Percentiles rank a stretch among this genome's conserved stretches.
These are phyloP conservation scores for Verticillium longisporum DNA, from an alignment of 2,329 filamentous ascomycete species.

Conservation along the genomic window DNA sequence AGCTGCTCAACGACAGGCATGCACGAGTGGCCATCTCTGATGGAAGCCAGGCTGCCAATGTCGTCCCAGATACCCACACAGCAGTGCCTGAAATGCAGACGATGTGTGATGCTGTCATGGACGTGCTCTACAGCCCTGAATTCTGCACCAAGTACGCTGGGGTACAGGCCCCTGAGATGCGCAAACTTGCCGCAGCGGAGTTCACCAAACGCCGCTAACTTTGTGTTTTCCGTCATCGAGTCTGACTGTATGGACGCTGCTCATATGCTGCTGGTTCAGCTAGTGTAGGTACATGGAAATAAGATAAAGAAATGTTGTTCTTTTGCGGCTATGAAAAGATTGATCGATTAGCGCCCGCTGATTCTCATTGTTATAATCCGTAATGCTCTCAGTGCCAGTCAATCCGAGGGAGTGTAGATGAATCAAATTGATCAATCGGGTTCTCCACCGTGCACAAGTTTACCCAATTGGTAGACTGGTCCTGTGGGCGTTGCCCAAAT, in stretches of 20 bases:
- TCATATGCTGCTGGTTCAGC: no score
- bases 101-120: background rate
- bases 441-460: no score
- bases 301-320: no score
- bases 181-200: background rate
- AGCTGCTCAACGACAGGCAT: background rate
- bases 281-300: no score
- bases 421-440: no score
- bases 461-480: no score
- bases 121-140: background rate
- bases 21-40: background rate
- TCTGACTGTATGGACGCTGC: background rate
- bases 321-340: no score
- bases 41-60: background rate
- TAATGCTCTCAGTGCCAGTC: no score
- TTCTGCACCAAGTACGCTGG: conserved; percentile 4
- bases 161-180: background rate
- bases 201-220: background rate
- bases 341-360: no score
- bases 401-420: no score
- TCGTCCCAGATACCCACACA: background rate
- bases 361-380: no score
- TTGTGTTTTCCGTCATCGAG: background rate
- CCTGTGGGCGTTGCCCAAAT: no score
- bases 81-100: conserved; percentile 5